Evolutionary conservation across 192 early-diverging fungal genomes (phyloP), one percentile per base, ranked within the genome.

Genomic region (Gaertneriomyces sp.): DNA sequence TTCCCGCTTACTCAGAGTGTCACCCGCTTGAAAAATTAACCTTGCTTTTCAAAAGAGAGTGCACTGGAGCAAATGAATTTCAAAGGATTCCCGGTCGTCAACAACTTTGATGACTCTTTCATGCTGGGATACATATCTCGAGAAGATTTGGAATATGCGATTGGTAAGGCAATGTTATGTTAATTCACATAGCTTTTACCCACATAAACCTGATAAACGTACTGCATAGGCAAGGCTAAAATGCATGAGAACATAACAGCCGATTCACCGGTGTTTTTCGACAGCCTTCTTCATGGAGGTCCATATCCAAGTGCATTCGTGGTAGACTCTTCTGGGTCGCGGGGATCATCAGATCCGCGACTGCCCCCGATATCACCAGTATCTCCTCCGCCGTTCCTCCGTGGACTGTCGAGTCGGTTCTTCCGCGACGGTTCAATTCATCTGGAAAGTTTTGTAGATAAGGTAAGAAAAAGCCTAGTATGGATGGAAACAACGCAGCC

Each of bases 111-210:
- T 16, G 79, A 88, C 14, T 78, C 85, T 75, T 71, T 74, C 54
- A 63, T 93, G 7, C 74, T 85, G 0, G 91, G 91, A 3, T 93
- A 90, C 67, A 87, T 92, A 19, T 85, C 88, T 0, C 88, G 84
- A 20, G 80, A 81, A 14, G 91, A 93, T 62, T 71, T 92, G 14
- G 77, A 84, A 52, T 85, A 89, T 69, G 88, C 88, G 12, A 39
- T 76, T n/a, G 61, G 70, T 62, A 68, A 46, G 64, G 25, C n/a
- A 11, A 33, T 60, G 4, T 65, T 33, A 14, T 33, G 5, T 17
- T 0, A 19, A 6, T 63, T 51, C n/a, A 19, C 16, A 40, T 16
- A 0, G 14, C 38, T 63, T 16, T 33, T 63, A 55, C 17, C 5
- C 4, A 42, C 14, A 17, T 2, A 33, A 33, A 33, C 25, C 1